A percentile compares a stretch with the other conserved stretches of the same genome.
These are phyloP conservation scores for Ophiostoma australiae DNA, from an alignment of 2,329 filamentous ascomycete species.

Conservation along the genomic window DNA sequence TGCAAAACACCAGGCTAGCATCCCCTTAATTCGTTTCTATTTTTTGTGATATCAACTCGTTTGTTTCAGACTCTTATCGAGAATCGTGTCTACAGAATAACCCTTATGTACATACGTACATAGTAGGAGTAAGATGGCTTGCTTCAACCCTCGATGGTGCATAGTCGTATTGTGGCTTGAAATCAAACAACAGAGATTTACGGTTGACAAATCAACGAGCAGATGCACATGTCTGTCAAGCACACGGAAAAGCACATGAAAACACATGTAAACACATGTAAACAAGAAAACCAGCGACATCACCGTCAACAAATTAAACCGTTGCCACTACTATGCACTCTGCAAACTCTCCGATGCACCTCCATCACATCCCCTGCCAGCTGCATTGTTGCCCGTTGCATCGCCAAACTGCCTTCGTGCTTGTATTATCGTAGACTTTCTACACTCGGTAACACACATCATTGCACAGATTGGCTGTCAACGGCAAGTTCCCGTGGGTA, in stretches of 20 bases:
- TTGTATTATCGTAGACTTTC: background rate
- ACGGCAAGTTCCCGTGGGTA: background rate
- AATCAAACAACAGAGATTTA: background rate
- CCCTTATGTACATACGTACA: no score
- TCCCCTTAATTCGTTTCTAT: slow-evolving; percentile 1
- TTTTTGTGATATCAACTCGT: background rate
- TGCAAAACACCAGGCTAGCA: slow-evolving; percentile 6
- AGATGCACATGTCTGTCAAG: background rate
- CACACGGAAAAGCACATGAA: background rate
- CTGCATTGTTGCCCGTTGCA: background rate
- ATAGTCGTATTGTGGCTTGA: background rate
- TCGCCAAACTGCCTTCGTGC: background rate
- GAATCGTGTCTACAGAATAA: background rate
- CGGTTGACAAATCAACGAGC: background rate
- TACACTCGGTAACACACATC: background rate
- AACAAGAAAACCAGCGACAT: background rate
- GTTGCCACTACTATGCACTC: no score
- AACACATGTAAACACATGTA: background rate
- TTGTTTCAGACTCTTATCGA: background rate
- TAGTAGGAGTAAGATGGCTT: no score
- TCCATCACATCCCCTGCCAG: background rate
- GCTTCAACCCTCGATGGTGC: background rate
- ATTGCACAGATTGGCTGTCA: background rate
- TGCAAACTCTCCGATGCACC: background rate
- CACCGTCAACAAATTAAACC: background rate